phyloP scores from a whole-genome alignment of 768 basidiomycete genomes.

The Amanita inopinata region DNA sequence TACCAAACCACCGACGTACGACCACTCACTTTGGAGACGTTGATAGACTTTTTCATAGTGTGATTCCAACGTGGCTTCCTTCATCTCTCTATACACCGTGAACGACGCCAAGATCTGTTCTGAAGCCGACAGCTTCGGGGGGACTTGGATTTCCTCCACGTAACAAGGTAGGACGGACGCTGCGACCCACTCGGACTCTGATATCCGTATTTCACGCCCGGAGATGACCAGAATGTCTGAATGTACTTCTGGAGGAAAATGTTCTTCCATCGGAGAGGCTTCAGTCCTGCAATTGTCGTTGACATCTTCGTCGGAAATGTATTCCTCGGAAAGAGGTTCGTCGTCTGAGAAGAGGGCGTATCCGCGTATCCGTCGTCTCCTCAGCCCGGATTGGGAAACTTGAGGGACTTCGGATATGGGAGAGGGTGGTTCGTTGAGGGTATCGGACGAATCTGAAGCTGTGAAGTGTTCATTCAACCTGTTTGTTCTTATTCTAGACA shows the following conservation, averaged over 20 bases:
- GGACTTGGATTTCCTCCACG: constrained; percentile 10
- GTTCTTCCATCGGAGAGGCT: not conserved
- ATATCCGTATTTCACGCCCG: not conserved
- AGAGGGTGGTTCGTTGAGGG: constrained; percentile 12
- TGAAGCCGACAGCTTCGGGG: constrained; percentile 16
- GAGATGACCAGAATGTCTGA: not conserved
- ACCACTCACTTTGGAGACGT: constrained; percentile 53
- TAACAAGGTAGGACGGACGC: constrained; percentile 24
- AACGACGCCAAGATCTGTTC: constrained; percentile 38
- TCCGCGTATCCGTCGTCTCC: constrained; percentile 24
- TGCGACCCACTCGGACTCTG: constrained; percentile 21
- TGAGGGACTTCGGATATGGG: constrained; percentile 3
- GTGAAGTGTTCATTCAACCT: not conserved
- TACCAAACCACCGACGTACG: constrained; percentile 52
- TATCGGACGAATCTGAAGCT: constrained; percentile 1
- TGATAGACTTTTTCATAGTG: constrained; percentile 41
- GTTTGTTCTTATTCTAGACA: not conserved
- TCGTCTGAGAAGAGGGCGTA: constrained; percentile 36
- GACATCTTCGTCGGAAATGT: constrained; percentile 11
- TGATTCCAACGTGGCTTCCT: constrained; percentile 33
- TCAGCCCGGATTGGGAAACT: constrained; percentile 12
- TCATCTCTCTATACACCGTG: constrained; percentile 48
- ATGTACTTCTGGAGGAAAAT: not conserved
- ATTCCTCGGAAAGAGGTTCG: constrained; percentile 20
- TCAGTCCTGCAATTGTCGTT: not conserved